Conservation (phyloP, 2,329 filamentous ascomycete species). For the Exophiala aquamarina region DNA sequence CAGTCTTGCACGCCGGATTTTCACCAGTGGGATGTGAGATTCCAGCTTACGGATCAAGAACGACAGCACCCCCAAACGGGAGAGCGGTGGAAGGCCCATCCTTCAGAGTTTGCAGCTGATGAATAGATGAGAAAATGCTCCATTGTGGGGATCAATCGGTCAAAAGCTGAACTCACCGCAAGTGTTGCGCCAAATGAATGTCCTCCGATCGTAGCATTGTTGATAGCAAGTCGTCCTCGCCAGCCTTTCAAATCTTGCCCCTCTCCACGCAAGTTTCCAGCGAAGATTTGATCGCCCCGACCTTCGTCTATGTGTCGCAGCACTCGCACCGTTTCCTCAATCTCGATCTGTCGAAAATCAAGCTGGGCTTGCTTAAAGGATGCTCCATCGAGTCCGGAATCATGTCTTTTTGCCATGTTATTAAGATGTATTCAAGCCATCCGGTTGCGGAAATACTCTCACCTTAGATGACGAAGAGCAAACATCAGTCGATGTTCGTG, state of each 20-base stretch:
- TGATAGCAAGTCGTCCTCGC: slow-evolving; percentile 54
- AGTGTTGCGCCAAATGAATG: slow-evolving; percentile 68
- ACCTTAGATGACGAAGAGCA: slow-evolving; percentile 15
- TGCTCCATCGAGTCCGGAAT: slow-evolving; percentile 14
- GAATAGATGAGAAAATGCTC: not conserved
- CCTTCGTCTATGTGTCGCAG: slow-evolving; percentile 24
- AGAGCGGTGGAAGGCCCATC: slow-evolving; percentile 43
- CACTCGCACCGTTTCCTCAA: slow-evolving; percentile 26
- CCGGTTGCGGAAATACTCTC: not conserved
- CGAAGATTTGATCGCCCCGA: slow-evolving; percentile 16
- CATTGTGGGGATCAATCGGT: not conserved
- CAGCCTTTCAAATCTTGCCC: slow-evolving; percentile 51
- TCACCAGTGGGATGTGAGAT: not conserved
- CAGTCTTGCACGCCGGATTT: not conserved
- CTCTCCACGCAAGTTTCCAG: slow-evolving; percentile 49
- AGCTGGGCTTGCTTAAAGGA: slow-evolving; percentile 28
- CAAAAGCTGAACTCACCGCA: slow-evolving; percentile 34
- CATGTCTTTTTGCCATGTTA: slow-evolving; percentile 3
- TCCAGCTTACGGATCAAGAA: slow-evolving; percentile 55
- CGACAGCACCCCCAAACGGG: slow-evolving; percentile 58
- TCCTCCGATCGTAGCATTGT: slow-evolving; percentile 58
- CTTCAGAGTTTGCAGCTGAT: slow-evolving; percentile 33
- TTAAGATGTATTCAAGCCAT: no score
- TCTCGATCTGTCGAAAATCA: slow-evolving; percentile 29
- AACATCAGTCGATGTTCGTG: slow-evolving; percentile 19